Conservation (phyloP, 1,284 basidiomycete genomes). For the Marasmius tenuissimus region DNA sequence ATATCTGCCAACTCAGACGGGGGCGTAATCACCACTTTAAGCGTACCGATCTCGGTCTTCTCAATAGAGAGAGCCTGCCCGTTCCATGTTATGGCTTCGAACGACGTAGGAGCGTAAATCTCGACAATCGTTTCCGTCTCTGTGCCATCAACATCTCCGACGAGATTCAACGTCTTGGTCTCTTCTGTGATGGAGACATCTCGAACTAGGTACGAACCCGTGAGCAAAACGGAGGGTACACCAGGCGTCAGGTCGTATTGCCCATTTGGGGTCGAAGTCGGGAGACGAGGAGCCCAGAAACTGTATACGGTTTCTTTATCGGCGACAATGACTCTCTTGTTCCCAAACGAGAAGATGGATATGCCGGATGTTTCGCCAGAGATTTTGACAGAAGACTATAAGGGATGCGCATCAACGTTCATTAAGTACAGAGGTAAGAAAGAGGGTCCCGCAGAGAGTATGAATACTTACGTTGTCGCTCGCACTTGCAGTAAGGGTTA, state of each 20-base stretch:
- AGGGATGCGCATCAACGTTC: too few species aligned
- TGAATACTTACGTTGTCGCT: slow-evolving; percentile 12
- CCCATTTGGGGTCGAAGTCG: slow-evolving; percentile 12
- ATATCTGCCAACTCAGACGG: slow-evolving; percentile 20
- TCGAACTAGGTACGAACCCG: slow-evolving; percentile 49
- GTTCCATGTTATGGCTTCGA: not conserved
- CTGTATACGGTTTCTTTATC: slow-evolving; percentile 42
- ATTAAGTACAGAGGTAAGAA: not conserved
- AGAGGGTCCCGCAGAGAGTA: not conserved
- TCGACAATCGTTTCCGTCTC: slow-evolving; percentile 25
- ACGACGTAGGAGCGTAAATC: not conserved
- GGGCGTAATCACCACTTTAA: slow-evolving; percentile 28
- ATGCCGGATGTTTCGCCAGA: slow-evolving; percentile 34
- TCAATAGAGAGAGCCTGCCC: slow-evolving; percentile 19
- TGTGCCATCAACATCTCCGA: slow-evolving; percentile 43
- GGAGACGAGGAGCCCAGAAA: slow-evolving; percentile 36
- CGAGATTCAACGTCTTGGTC: slow-evolving; percentile 28
- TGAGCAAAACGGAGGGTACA: slow-evolving; percentile 35
- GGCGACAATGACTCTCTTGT: slow-evolving; percentile 32
- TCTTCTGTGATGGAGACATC: slow-evolving; percentile 31
- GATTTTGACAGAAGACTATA: slow-evolving; percentile 25
- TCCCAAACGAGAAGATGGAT: slow-evolving; percentile 27
- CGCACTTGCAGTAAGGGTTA: slow-evolving; percentile 19
- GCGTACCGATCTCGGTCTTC: slow-evolving; percentile 25
- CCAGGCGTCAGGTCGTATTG: slow-evolving; percentile 30